phyloP scores from a whole-genome alignment of 257 asterid genomes.

The Gentiana macrophylla region DNA sequence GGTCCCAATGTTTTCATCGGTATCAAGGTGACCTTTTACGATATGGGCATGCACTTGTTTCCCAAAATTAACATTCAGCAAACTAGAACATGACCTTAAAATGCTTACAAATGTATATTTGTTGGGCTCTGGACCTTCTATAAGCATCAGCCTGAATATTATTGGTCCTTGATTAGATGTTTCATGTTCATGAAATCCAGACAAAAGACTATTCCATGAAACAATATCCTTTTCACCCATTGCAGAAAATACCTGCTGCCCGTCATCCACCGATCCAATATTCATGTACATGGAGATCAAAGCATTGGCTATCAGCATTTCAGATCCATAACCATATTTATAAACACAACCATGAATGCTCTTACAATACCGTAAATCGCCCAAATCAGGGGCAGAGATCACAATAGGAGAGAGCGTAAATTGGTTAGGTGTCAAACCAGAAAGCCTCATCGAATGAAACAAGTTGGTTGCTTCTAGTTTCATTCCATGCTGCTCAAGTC shows the following conservation, averaged over 20 bases:
- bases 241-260: conserved; percentile 33
- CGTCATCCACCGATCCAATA: conserved; percentile 41
- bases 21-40: conserved; percentile 30
- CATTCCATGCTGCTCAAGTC: conserved; percentile 64
- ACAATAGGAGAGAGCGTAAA: conserved; percentile 58
- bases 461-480: conserved; percentile 53
- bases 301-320: conserved; percentile 54
- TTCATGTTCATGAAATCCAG: conserved; percentile 54
- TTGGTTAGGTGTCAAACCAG: conserved; percentile 61
- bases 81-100: conserved; percentile 57
- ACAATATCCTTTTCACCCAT: conserved; percentile 45
- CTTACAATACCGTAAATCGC: conserved; percentile 38
- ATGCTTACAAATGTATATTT: conserved; percentile 58
- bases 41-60: conserved; percentile 65
- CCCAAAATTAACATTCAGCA: conserved; percentile 36
- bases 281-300: conserved; percentile 77
- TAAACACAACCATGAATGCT: conserved; percentile 70
- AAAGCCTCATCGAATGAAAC: conserved; percentile 48
- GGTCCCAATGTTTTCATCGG: conserved; percentile 44
- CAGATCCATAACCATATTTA: conserved; percentile 49
- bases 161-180: conserved; percentile 42
- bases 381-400: conserved; percentile 56
- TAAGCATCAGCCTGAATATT: conserved; percentile 47
- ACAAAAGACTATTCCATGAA: conserved; percentile 73
- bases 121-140: conserved; percentile 57